Evolutionary conservation across 805 yeast species (phyloP).

Genomic region (Cyberlindnera meyerae): DNA sequence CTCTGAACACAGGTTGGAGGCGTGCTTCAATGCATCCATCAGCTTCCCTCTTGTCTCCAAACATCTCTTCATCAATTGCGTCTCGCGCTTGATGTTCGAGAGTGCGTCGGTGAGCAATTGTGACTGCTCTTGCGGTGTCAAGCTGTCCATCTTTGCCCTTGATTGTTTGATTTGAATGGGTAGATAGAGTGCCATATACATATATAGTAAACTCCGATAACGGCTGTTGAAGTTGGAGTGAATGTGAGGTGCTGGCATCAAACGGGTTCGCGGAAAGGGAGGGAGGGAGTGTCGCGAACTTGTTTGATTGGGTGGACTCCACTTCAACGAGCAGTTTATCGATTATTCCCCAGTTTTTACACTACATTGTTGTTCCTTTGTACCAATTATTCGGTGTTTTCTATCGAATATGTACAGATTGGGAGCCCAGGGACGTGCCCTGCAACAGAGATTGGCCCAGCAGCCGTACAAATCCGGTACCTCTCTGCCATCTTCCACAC

Average conservation of each 20-base stretch:
- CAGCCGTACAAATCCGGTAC: slow-evolving; percentile 27
- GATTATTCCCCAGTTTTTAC: not conserved
- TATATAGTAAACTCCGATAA: too few relatives aligned
- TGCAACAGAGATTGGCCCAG: slow-evolving; percentile 16
- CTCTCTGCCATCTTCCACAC: too few relatives aligned
- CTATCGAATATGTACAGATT: slow-evolving; percentile 22
- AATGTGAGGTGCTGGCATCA: too few relatives aligned
- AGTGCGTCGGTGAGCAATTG: slow-evolving; percentile 40
- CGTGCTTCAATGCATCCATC: slow-evolving; percentile 85
- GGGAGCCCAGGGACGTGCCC: slow-evolving; percentile 25
- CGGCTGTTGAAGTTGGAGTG: too few relatives aligned
- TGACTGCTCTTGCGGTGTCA: slow-evolving; percentile 25
- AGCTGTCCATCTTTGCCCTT: slow-evolving; percentile 7
- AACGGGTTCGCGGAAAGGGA: slow-evolving; percentile 1
- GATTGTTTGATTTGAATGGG: too few relatives aligned
- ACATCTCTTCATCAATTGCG: slow-evolving; percentile 69
- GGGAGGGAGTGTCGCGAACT: too few relatives aligned
- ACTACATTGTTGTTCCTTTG: not conserved
- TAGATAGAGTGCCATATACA: too few relatives aligned
- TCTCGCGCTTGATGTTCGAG: slow-evolving; percentile 60
- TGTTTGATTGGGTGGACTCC: too few relatives aligned
- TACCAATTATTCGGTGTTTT: not conserved
- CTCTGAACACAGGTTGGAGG: slow-evolving; percentile 77
- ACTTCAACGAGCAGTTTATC: too few relatives aligned
- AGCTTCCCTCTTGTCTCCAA: slow-evolving; percentile 63